Evolutionary conservation across 768 basidiomycete genomes (phyloP), one percentile per base, ranked within the genome.

Genomic region (Suillus plorans): DNA sequence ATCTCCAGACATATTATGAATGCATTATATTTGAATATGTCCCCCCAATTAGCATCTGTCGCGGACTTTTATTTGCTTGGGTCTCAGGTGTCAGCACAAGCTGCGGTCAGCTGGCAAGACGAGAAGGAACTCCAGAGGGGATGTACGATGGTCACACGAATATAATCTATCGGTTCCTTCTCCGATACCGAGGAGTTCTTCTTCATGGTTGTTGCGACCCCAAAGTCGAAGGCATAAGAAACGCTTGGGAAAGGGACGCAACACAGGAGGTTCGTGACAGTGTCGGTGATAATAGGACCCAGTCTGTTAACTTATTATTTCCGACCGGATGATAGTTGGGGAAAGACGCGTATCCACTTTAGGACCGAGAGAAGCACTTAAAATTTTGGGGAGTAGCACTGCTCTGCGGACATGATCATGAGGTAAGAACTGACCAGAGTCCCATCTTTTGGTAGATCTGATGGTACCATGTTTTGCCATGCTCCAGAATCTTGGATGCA

Each of bases 401-500:
- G 39, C 57, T 28, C 57, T 41, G 37, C 56, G n/a, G 34, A 37
- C n/a, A 41, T 41, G 39, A 41, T 16, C 25, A 41, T 12, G 57
- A 41, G 39, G 39, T 41, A 41, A 28, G 39, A 16, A 59, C 39
- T 28, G 25, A 20, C 57, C 39, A 58, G 28, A 41, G 14, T 41
- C 16, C 9, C 37, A 22, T 58, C 22, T 41, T 20, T 20, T 25
- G 39, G 41, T 28, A 41, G 25, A 59, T 59, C 57, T 59, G 39
- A 59, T 42, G 57, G 57, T 59, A 10, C 57, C 57, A 59, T 41
- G 39, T 41, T 59, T 25, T 41, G 57, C 39, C 57, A 59, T 59
- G 25, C 18, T 42, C 57, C 57, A 55, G 20, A 34, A 34, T 20
- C 31, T 34, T 18, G 31, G 58, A n/a, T 59, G 18, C 58, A 25